phyloP scores from a whole-genome alignment of 257 asterid genomes.

The Ophiorrhiza pumila region DNA sequence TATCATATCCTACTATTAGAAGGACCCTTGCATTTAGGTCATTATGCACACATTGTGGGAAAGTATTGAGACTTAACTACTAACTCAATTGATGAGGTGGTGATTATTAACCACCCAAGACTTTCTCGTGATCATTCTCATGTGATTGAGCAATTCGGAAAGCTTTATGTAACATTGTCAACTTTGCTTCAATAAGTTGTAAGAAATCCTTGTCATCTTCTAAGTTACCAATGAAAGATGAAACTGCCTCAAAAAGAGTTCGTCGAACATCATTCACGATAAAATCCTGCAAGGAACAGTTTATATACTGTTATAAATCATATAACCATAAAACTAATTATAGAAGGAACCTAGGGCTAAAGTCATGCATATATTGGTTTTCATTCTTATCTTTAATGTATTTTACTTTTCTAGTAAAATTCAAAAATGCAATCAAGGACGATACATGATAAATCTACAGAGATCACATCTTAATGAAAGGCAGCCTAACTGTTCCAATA shows the following conservation, averaged over 20 bases:
- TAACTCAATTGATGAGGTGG: too few relatives aligned
- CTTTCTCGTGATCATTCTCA: too few relatives aligned
- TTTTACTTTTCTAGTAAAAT: background rate
- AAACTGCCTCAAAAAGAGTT: constrained; percentile 43
- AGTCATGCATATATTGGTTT: background rate
- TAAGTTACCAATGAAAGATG: constrained; percentile 41
- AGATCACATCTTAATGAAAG: background rate
- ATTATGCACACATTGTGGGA: too few relatives aligned
- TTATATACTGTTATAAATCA: background rate
- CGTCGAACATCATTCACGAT: constrained; percentile 65
- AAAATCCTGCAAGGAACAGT: constrained; percentile 50
- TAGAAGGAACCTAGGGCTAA: background rate
- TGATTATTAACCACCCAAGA: too few relatives aligned
- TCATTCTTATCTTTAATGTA: background rate
- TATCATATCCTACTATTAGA: too few relatives aligned
- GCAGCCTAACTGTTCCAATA: background rate
- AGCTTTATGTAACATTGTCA: constrained; percentile 40
- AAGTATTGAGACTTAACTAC: too few relatives aligned
- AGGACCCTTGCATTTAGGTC: too few relatives aligned
- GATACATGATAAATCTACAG: background rate
- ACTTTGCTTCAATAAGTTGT: constrained; percentile 41
- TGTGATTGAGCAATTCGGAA: constrained; percentile 47
- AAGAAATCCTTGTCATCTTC: constrained; percentile 36
- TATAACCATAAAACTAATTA: background rate
- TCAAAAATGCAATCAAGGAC: background rate